phyloP scores from a whole-genome alignment of 768 basidiomycete species.

The Amyloporia xantha region DNA sequence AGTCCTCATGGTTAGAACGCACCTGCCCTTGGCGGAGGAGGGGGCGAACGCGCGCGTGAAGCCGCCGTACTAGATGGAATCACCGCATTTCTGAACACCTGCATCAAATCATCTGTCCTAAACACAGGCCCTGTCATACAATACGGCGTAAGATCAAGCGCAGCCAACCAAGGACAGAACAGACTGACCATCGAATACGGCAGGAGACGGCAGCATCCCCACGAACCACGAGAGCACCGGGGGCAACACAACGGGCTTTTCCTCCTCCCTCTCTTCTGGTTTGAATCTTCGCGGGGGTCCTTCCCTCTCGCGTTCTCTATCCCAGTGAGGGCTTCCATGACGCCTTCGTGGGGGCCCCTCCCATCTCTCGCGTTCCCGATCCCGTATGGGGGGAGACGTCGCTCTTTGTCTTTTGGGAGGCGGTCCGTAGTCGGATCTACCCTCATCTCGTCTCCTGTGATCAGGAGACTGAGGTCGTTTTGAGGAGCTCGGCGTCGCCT shows the following conservation, averaged over 20 bases:
- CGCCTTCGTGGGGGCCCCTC: conserved; percentile 29
- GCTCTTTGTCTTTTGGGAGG: conserved; percentile 42
- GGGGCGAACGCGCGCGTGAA: conserved; percentile 45
- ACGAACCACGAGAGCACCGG: conserved; percentile 78
- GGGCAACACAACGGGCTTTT: conserved; percentile 32
- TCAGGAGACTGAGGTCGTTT: conserved; percentile 28
- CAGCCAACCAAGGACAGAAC: conserved; percentile 7
- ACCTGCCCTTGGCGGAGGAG: conserved; percentile 43
- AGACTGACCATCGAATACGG: conserved; percentile 74
- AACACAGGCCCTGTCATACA: conserved; percentile 70
- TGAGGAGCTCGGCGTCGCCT: conserved; percentile 21
- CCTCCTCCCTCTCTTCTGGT: conserved; percentile 40
- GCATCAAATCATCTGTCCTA: conserved; percentile 85
- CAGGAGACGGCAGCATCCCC: conserved; percentile 63
- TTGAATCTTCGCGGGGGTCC: conserved; percentile 27
- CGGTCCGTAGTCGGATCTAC: conserved; percentile 30
- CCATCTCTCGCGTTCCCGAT: conserved; percentile 43
- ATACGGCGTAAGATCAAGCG: not conserved
- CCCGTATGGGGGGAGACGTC: conserved; percentile 38
- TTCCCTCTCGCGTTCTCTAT: conserved; percentile 40
- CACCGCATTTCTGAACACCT: conserved; percentile 71
- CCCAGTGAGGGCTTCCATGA: conserved; percentile 31
- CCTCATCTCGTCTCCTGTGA: conserved; percentile 37
- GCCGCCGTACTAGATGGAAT: conserved; percentile 53
- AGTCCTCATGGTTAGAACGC: conserved; percentile 14